Evolutionary conservation across 1,139 yeast species (phyloP).

Genomic region (Candida dubliniensis): DNA sequence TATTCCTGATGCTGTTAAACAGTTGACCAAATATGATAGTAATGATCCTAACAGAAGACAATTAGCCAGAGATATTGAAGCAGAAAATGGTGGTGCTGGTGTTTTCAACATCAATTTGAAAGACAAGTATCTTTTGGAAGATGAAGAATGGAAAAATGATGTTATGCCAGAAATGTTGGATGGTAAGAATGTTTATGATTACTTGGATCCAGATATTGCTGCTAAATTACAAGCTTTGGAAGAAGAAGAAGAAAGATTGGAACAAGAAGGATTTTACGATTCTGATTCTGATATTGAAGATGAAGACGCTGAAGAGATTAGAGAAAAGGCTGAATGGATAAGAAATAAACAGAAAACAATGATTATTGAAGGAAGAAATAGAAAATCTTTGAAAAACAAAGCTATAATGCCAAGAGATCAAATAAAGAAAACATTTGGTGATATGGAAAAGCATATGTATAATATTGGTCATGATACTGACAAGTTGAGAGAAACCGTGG

Average conservation of each 20-base stretch:
- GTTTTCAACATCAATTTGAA: conserved; percentile 91
- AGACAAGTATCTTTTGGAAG: conserved; percentile 87
- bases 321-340: conserved; percentile 91
- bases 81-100: conserved; percentile 98
- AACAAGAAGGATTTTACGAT: conserved; percentile 92
- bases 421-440: conserved; percentile 69
- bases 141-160: conserved; percentile 97
- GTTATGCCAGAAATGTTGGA: conserved; percentile 94
- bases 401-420: conserved; percentile 94
- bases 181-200: conserved; percentile 96
- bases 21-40: conserved; percentile 64
- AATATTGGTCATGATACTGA: conserved; percentile 85
- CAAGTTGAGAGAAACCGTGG: conserved; percentile 53
- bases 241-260: conserved; percentile 94
- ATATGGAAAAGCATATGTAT: conserved; percentile 88
- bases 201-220: conserved; percentile 93
- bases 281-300: conserved; percentile 69
- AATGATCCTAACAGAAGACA: conserved; percentile 81
- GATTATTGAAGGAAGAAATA: conserved; percentile 84
- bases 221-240: conserved; percentile 91
- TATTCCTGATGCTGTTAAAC: conserved; percentile 74
- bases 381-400: conserved; percentile 84
- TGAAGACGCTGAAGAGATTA: conserved; percentile 66
- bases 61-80: conserved; percentile 86
- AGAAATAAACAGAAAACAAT: conserved; percentile 92